Percentiles rank a stretch among this genome's conserved stretches.
Evolutionary conservation across 2,329 filamentous ascomycete genomes (phyloP).

Genomic region (Apiospora malaysiana): DNA sequence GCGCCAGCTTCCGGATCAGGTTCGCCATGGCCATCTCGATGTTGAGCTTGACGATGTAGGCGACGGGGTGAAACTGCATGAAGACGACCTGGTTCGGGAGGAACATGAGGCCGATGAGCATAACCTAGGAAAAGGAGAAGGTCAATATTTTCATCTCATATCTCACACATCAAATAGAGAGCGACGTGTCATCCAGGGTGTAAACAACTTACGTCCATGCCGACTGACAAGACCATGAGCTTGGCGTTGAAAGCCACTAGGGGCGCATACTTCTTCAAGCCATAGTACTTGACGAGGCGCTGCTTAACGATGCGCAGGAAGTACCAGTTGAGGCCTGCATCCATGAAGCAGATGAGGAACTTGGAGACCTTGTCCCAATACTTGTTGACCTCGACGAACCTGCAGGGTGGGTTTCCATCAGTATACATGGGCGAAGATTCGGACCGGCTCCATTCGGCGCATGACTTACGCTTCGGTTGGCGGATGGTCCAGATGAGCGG

Average conservation of each 20-base stretch:
- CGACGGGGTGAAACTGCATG: slow-evolving; percentile 41
- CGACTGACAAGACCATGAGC: slow-evolving; percentile 50
- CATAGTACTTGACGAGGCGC: slow-evolving; percentile 48
- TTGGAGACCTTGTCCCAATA: slow-evolving; percentile 59
- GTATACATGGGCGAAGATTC: too few species aligned
- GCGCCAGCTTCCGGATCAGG: slow-evolving; percentile 44
- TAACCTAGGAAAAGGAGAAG: slow-evolving; percentile 27
- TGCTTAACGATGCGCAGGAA: slow-evolving; percentile 50
- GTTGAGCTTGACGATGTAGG: slow-evolving; percentile 48
- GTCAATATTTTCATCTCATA: neutral
- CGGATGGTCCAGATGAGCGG: slow-evolving; percentile 36
- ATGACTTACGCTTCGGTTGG: slow-evolving; percentile 26
- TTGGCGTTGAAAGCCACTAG: slow-evolving; percentile 52
- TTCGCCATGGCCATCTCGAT: slow-evolving; percentile 60
- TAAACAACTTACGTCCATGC: slow-evolving; percentile 49
- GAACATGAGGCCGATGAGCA: slow-evolving; percentile 52
- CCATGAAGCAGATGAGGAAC: slow-evolving; percentile 52
- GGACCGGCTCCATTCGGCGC: slow-evolving; percentile 32
- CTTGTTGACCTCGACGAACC: slow-evolving; percentile 48
- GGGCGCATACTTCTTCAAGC: slow-evolving; percentile 52
- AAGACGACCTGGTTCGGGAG: slow-evolving; percentile 54
- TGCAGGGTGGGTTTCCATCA: slow-evolving; percentile 11
- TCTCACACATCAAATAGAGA: too few species aligned
- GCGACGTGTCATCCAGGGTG: too few species aligned
- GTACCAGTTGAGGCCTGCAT: slow-evolving; percentile 51